Evolutionary conservation across 495 filamentous ascomycete genomes (phyloP), one percentile per base, ranked within the genome.

Genomic region (Tirmania nivea): DNA sequence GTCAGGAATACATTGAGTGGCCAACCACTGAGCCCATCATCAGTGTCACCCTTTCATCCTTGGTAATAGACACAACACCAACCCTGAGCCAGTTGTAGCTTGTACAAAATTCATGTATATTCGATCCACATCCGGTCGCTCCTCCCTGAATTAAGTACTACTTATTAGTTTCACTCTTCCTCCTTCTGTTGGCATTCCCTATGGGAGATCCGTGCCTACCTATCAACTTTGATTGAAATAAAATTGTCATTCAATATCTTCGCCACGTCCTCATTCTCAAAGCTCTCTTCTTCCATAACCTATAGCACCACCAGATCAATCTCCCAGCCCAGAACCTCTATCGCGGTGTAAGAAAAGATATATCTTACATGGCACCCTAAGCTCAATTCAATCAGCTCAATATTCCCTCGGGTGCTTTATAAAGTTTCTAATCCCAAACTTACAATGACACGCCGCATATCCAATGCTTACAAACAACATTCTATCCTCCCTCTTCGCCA

Each of bases 81-180:
- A 64, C 61, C 87, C 92, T 1, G 81, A 86, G 17, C 86, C 86
- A 36, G 81, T 93, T 14, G 89, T 88, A 6, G 88, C 89, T 69
- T 94, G 85, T 34, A 65, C 84, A 69, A 92, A 97, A 69, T 94
- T 94, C 83, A 95, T 93, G 65, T 96, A 97, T 54, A 96, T 87
- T 52, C 86, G 81, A 64, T 97, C 90, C 59, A 96, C 77, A 65
- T 96, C 88, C 1, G 92, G 90, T 35, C 89, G 81, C 66, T 95
- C 89, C 66, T 97, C 90, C 34, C 62, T 64, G 14, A 54, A 52
- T 14, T n/a, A 45, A 2, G 17, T 31, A 31, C 4, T 31, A 45
- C 4, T 14, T 2, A 45, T 45, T 45, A 45, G 1, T 19, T 5
- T 31, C 25, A 31, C 25, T 31, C 1, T 25, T 2, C 2, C 39